Evolutionary conservation across 768 basidiomycete genomes (phyloP), one percentile per base, ranked within the genome.

Genomic region (Calocybe cyanea): DNA sequence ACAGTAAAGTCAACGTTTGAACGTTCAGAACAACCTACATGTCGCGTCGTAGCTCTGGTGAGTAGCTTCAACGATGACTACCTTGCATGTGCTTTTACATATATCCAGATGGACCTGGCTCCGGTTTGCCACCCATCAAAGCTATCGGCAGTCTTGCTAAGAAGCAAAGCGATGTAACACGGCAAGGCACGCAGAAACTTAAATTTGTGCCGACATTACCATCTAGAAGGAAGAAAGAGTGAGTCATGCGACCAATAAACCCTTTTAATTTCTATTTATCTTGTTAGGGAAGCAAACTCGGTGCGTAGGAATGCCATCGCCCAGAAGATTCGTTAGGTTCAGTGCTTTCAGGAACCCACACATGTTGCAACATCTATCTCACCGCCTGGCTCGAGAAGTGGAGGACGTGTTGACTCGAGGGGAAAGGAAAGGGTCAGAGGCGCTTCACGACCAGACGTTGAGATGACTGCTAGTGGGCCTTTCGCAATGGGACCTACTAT

Each of bases 381-480:
- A 6, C 48, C 66, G 33, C 57, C 64, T 18, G 74, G 74, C 20
- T 79, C 72, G 13, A 63, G 67, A 36, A 71, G 71, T 14, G 65
- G 75, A 4, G 77, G 75, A 14, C 67, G 75, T 5, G 75, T 71
- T 2, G 72, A 70, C 36, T 78, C 69, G 7, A 65, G 71, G 31
- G 78, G 81, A 6, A 60, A 76, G 43, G 78, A 80, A n/a, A 63
- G 75, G 9, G 81, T 78, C 38, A 65, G 76, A 25, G 77, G 75
- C 34, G 76, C 68, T 3, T 52, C 78, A 20, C 76, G 75, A 0
- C 67, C 82, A 38, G 64, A 76, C 1, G 69, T 69, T 6, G 83
- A 87, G 65, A 88, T 92, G 88, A 84, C 78, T 14, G 89, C 89
- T 0, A 89, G 86, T 57, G 89, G 89, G 3, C 89, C 89, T 11